These are phyloP conservation scores for Solanum bulbocastanum DNA, from an alignment of 257 asterid genomes.

Conservation along the genomic window DNA sequence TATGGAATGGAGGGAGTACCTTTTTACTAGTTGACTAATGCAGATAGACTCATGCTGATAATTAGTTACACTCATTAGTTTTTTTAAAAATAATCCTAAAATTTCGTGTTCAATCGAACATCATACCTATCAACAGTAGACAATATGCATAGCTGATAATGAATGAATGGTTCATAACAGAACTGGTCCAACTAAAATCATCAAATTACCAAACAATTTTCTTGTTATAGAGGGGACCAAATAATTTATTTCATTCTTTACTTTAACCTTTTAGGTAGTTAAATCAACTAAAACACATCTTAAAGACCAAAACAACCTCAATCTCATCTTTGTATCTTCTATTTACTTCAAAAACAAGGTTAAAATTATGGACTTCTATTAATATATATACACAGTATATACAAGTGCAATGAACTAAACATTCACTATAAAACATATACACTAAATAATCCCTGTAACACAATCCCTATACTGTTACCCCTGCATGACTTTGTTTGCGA, in stretches of 20 bases:
- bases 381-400: neutral
- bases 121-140: neutral
- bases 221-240: neutral
- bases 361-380: neutral
- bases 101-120: neutral
- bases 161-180: neutral
- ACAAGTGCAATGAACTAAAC: neutral
- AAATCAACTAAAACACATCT: neutral
- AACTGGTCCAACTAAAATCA: neutral
- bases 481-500: neutral
- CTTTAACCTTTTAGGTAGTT: neutral
- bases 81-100: no score
- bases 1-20: neutral
- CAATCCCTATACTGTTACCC: neutral
- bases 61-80: neutral
- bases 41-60: neutral
- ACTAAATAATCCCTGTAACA: neutral
- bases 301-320: neutral
- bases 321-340: neutral
- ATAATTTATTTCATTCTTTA: neutral
- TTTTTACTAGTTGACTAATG: neutral
- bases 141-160: neutral
- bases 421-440: neutral
- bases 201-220: neutral
- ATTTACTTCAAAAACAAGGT: neutral